A percentile compares a stretch with the other conserved stretches of the same genome.
Evolutionary conservation across 345 rosid species (phyloP).

Genomic region (Salix koriyanagi): DNA sequence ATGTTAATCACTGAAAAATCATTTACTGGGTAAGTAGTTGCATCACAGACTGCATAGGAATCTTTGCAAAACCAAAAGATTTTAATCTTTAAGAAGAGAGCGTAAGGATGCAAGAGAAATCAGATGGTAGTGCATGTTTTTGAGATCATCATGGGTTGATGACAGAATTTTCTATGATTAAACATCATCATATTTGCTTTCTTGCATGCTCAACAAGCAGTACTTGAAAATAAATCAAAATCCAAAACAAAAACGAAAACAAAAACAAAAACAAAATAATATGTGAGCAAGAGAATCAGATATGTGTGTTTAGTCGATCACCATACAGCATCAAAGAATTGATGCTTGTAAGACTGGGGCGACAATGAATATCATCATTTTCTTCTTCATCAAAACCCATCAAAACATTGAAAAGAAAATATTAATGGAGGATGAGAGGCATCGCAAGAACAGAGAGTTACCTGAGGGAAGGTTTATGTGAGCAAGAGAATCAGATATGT

Average conservation of each 20-base stretch:
- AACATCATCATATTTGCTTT: conserved; percentile 8
- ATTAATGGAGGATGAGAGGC: neutral
- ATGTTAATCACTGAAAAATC: conserved; percentile 5
- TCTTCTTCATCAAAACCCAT: neutral
- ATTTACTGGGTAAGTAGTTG: neutral
- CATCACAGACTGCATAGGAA: conserved; percentile 12
- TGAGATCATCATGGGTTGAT: conserved; percentile 9
- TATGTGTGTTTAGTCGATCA: conserved; percentile 3
- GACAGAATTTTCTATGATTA: conserved; percentile 4
- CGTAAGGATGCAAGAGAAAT: neutral
- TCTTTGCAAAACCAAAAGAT: too few relatives aligned
- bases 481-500: conserved; percentile 4
- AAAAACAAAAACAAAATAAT: too few relatives aligned
- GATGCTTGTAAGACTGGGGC: conserved; percentile 27
- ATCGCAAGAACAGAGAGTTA: neutral
- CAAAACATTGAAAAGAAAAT: neutral
- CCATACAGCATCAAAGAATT: conserved; percentile 12
- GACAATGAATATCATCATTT: conserved; percentile 15
- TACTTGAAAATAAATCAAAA: neutral
- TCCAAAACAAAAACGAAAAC: too few relatives aligned
- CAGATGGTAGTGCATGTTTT: conserved; percentile 21
- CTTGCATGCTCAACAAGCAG: neutral
- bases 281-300: neutral
- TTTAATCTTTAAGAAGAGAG: neutral
- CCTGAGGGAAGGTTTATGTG: neutral